Conservation (phyloP, 2,329 filamentous ascomycete genomes). For the Fusarium mundagurra region DNA sequence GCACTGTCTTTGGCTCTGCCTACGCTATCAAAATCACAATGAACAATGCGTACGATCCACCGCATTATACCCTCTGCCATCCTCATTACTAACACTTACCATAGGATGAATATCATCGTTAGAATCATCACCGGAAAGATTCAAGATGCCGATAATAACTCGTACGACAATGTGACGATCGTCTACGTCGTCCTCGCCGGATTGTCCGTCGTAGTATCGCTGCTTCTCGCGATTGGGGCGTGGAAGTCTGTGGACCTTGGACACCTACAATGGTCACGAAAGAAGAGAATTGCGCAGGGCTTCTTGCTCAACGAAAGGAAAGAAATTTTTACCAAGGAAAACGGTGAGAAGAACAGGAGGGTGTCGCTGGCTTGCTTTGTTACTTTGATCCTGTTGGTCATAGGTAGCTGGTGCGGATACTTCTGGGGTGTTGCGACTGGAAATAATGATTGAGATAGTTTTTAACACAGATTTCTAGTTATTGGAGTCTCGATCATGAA, state of each 20-base stretch:
- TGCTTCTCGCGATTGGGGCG: not conserved
- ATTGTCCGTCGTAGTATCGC: not conserved
- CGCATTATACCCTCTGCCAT: accelerated
- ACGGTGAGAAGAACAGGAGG: not conserved
- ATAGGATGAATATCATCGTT: not conserved
- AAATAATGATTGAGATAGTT: not conserved
- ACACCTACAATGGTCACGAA: not conserved
- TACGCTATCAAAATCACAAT: conserved; percentile 68
- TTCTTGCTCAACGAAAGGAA: not conserved
- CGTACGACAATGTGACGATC: not conserved
- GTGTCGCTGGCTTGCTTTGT: not conserved
- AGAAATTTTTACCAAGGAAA: not conserved
- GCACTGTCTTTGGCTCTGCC: conserved; percentile 66
- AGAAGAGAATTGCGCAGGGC: not conserved
- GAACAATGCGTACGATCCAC: conserved; percentile 55
- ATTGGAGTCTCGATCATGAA: accelerated
- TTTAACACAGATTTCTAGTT: accelerated
- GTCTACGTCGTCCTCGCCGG: not conserved
- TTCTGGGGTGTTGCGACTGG: conserved; percentile 1
- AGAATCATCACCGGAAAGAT: not conserved
- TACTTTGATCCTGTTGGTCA: not conserved
- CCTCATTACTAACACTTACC: not conserved
- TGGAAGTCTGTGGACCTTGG: not conserved
- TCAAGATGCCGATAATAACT: not conserved
- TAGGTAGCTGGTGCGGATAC: conserved; percentile 1